A percentile compares a stretch with the other conserved stretches of the same genome.
Conservation (phyloP, 352 stramenopile species). For the Plasmopara viticola region DNA sequence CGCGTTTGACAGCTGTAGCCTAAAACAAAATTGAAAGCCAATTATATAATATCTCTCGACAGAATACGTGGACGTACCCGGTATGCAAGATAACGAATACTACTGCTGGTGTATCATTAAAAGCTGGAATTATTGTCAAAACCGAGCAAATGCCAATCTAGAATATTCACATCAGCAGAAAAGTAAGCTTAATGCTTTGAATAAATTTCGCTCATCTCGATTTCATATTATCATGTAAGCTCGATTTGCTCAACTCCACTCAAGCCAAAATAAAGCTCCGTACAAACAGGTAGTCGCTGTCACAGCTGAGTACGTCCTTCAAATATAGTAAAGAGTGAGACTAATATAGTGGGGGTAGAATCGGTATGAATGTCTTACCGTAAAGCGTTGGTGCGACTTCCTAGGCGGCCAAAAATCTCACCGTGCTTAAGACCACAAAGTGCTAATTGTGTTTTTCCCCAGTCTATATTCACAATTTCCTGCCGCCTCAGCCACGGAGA, state of each 20-base stretch:
- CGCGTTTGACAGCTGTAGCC: slow-evolving; percentile 34
- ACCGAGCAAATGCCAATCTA: slow-evolving; percentile 29
- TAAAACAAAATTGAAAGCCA: slow-evolving; percentile 1
- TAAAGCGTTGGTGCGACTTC: slow-evolving; percentile 13
- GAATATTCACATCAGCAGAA: neutral
- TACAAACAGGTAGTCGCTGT: slow-evolving; percentile 16
- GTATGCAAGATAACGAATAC: slow-evolving; percentile 28
- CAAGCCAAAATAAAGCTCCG: slow-evolving; percentile 27
- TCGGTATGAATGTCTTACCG: slow-evolving; percentile 6
- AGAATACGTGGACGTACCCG: slow-evolving; percentile 17
- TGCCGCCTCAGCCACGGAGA: slow-evolving; percentile 6
- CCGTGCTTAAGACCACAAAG: slow-evolving; percentile 23
- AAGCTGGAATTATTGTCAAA: slow-evolving; percentile 36
- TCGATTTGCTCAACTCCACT: slow-evolving; percentile 23
- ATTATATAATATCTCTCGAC: neutral
- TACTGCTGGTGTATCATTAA: slow-evolving; percentile 22
- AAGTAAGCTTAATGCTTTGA: neutral
- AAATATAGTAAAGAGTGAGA: neutral
- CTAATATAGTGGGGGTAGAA: neutral
- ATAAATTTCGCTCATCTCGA: slow-evolving; percentile 13
- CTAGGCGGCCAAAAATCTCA: slow-evolving; percentile 29
- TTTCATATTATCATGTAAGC: slow-evolving; percentile 23
- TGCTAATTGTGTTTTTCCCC: slow-evolving; percentile 19
- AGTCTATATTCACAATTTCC: slow-evolving; percentile 6
- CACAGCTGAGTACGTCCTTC: slow-evolving; percentile 25